Conservation (phyloP, 2,329 filamentous ascomycete species). For the Aspergillus sp. region DNA sequence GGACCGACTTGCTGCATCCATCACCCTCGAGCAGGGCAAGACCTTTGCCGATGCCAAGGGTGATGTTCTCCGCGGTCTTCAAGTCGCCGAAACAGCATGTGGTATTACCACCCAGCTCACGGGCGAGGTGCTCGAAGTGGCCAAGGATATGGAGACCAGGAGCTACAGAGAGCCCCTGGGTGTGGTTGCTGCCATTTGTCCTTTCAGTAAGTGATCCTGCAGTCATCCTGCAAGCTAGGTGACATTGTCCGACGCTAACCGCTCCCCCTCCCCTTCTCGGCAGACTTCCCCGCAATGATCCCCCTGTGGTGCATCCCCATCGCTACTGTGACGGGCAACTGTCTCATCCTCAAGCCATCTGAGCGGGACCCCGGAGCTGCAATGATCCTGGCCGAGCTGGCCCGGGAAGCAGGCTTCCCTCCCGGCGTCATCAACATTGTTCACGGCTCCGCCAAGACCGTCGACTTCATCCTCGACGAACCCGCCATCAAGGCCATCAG, state of each 20-base stretch:
- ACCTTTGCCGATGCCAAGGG: slow-evolving; percentile 68
- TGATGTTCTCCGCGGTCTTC: slow-evolving; percentile 66
- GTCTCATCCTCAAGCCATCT: slow-evolving; percentile 65
- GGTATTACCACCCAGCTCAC: slow-evolving; percentile 67
- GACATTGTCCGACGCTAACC: slow-evolving; percentile 22
- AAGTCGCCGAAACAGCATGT: slow-evolving; percentile 68
- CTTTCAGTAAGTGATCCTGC: slow-evolving; percentile 56
- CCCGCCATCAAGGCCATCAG: slow-evolving; percentile 69
- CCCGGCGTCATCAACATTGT: slow-evolving; percentile 68
- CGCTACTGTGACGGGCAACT: slow-evolving; percentile 66
- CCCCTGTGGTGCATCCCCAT: slow-evolving; percentile 68
- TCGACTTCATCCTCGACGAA: slow-evolving; percentile 70
- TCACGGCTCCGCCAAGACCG: slow-evolving; percentile 65
- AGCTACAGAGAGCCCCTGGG: slow-evolving; percentile 67
- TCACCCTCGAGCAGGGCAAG: slow-evolving; percentile 69
- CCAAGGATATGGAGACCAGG: slow-evolving; percentile 69
- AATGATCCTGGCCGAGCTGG: slow-evolving; percentile 67
- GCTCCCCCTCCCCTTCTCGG: background rate
- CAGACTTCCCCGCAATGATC: slow-evolving; percentile 71
- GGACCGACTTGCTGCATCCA: slow-evolving; percentile 66
- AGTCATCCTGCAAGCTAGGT: background rate
- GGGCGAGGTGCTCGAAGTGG: slow-evolving; percentile 68
- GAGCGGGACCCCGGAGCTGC: slow-evolving; percentile 66
- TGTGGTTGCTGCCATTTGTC: slow-evolving; percentile 66
- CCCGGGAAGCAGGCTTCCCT: slow-evolving; percentile 65